phyloP scores from a whole-genome alignment of 805 yeast species.

The Metschnikowia vanudenii region DNA sequence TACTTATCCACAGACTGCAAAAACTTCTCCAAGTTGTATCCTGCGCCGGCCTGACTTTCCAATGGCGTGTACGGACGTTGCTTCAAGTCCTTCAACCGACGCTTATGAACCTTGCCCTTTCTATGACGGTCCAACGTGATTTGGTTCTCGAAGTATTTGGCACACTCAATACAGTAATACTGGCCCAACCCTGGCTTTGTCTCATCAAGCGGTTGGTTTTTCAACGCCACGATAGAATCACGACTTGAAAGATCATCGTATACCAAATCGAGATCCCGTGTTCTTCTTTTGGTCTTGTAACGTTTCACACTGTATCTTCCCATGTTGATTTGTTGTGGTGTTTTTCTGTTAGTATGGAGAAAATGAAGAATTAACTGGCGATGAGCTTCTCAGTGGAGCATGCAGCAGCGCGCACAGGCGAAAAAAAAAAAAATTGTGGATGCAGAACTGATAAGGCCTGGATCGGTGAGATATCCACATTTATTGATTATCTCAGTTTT shows the following conservation, averaged over 20 bases:
- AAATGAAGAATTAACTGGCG: background rate
- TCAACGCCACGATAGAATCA: conserved; percentile 60
- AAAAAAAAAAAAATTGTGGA: background rate
- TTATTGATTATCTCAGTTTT: too few relatives aligned
- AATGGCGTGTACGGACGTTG: conserved; percentile 81
- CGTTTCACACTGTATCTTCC: conserved; percentile 84
- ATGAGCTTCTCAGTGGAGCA: conserved; percentile 1
- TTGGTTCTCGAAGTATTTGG: conserved; percentile 83
- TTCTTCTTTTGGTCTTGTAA: conserved; percentile 87
- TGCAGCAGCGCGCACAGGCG: conserved; percentile 2
- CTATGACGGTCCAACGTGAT: conserved; percentile 69
- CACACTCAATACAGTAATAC: conserved; percentile 91
- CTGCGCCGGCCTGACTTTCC: conserved; percentile 91
- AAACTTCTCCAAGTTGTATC: conserved; percentile 68
- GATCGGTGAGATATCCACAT: too few relatives aligned
- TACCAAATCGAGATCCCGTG: conserved; percentile 80
- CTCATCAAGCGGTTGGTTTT: conserved; percentile 86
- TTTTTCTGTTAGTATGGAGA: background rate
- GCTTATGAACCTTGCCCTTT: conserved; percentile 76
- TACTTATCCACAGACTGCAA: conserved; percentile 61
- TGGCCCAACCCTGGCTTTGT: conserved; percentile 93
- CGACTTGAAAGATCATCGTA: conserved; percentile 67
- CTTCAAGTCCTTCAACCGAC: conserved; percentile 74
- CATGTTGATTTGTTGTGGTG: conserved; percentile 42
- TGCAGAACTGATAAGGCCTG: too few relatives aligned